phyloP scores from a whole-genome alignment of 441 rosid species.

The Jatropha podagrica region DNA sequence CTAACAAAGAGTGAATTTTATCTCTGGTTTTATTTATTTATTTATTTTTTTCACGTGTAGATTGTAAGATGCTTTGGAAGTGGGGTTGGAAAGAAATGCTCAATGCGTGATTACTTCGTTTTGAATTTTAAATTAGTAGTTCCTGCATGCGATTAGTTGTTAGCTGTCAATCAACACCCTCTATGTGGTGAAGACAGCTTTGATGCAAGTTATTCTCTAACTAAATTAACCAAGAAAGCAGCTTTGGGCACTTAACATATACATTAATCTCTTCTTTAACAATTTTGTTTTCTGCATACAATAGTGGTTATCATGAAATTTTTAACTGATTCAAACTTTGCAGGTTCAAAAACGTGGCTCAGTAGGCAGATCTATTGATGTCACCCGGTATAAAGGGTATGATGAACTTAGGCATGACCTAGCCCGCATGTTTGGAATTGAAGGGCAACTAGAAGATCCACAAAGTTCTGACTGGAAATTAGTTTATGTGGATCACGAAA shows the following conservation, averaged over 20 bases:
- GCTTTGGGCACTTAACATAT: not conserved
- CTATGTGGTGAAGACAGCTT: no score
- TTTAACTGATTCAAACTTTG: conserved; percentile 23
- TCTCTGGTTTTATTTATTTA: not conserved
- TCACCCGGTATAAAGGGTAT: conserved; percentile 79
- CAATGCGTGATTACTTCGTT: no score
- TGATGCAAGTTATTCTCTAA: no score
- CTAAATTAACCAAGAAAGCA: not conserved
- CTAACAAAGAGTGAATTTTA: not conserved
- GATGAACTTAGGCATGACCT: conserved; percentile 85
- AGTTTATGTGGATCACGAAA: conserved; percentile 90
- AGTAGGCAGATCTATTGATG: conserved; percentile 95
- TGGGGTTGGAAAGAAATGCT: no score
- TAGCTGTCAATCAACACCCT: no score
- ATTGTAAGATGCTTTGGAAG: not conserved
- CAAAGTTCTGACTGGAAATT: conserved; percentile 93
- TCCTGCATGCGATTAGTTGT: no score
- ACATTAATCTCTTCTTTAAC: not conserved
- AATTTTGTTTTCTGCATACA: not conserved
- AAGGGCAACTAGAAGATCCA: conserved; percentile 91
- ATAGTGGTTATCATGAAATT: not conserved
- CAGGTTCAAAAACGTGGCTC: conserved; percentile 98
- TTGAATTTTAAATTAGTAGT: no score
- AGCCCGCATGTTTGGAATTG: conserved; percentile 95
- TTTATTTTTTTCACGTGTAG: not conserved